phyloP scores from a whole-genome alignment of 1,139 yeast species.

The Magnusiomyces starmeri region DNA sequence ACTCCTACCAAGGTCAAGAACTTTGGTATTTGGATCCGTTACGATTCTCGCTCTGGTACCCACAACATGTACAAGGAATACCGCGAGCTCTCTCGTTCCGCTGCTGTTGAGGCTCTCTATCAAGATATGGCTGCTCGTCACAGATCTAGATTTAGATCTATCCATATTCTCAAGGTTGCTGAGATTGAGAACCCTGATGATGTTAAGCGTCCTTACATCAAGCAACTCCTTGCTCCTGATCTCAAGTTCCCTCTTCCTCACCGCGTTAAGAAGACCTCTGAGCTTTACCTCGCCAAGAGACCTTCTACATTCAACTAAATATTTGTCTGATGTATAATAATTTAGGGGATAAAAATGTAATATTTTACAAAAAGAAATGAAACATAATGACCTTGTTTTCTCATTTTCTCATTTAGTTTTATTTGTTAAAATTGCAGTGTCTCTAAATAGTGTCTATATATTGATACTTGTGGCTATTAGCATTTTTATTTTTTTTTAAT shows the following conservation, averaged over 20 bases:
- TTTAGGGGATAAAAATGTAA: background rate
- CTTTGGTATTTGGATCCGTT: conserved; percentile 99
- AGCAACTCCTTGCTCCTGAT: conserved; percentile 92
- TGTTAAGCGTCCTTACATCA: conserved; percentile 98
- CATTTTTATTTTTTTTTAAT: too few species aligned
- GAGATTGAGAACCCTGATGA: conserved; percentile 97
- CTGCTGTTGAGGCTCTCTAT: conserved; percentile 98
- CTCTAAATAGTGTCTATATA: too few species aligned
- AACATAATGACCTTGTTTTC: background rate
- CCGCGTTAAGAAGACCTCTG: conserved; percentile 90
- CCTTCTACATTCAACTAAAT: conserved; percentile 93
- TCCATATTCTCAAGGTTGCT: conserved; percentile 93
- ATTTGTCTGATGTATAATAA: conserved; percentile 12
- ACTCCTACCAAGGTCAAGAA: conserved; percentile 99
- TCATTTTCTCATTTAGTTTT: too few species aligned
- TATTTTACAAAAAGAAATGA: background rate
- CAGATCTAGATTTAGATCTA: conserved; percentile 99
- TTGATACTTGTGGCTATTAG: too few species aligned
- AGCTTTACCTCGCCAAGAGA: conserved; percentile 84
- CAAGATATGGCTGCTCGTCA: conserved; percentile 99
- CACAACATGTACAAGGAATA: conserved; percentile 99
- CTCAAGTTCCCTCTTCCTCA: conserved; percentile 99
- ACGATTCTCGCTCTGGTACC: conserved; percentile 99
- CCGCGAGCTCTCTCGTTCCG: conserved; percentile 99
- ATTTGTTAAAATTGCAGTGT: too few species aligned